phyloP scores from a whole-genome alignment of 768 basidiomycete species.

The Suillus luteus region DNA sequence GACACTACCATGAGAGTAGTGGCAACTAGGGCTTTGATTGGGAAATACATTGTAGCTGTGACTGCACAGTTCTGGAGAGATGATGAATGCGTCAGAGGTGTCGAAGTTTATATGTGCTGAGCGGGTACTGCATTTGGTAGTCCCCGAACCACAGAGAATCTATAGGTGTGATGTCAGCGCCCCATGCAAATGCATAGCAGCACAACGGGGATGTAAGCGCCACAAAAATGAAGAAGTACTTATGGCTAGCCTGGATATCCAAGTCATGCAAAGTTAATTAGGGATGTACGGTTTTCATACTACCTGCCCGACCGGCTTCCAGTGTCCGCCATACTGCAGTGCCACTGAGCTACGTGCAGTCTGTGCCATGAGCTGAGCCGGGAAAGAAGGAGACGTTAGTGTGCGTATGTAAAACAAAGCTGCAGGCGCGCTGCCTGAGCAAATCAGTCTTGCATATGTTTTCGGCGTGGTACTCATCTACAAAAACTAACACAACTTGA shows the following conservation, averaged over 20 bases:
- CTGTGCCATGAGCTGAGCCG: neutral
- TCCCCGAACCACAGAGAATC: neutral
- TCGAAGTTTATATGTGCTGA: neutral
- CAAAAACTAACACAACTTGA: neutral
- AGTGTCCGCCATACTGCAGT: neutral
- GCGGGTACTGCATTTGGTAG: neutral
- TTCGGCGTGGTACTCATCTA: neutral
- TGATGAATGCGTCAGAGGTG: neutral
- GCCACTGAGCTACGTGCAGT: neutral
- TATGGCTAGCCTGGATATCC: neutral
- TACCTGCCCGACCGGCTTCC: neutral
- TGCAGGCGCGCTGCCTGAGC: neutral
- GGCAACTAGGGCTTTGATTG: neutral
- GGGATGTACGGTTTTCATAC: neutral
- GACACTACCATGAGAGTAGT: slow-evolving; percentile 6
- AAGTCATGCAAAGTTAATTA: neutral
- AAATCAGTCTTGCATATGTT: neutral
- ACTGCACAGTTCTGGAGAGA: neutral
- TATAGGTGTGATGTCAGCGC: neutral
- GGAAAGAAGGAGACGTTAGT: neutral
- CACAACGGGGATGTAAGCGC: neutral
- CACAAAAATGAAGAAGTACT: neutral
- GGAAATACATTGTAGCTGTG: neutral
- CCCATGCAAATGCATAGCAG: neutral
- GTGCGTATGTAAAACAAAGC: neutral